Percentiles rank a stretch among this genome's conserved stretches.
These are phyloP conservation scores for Digitaria exilis DNA, from an alignment of 202 grass and related monocot species.

Conservation along the genomic window DNA sequence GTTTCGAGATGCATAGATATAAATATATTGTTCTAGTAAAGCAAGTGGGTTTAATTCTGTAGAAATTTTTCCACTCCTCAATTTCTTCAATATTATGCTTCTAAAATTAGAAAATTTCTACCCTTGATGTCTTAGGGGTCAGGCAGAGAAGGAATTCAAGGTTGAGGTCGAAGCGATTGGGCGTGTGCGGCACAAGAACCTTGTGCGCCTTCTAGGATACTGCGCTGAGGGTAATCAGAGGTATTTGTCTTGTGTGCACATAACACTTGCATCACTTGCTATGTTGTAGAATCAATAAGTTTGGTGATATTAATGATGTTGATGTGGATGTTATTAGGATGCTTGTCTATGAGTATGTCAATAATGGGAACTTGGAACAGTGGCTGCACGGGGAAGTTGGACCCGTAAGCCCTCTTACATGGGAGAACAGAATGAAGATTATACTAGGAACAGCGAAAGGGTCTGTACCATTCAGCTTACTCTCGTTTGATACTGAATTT, in stretches of 20 bases:
- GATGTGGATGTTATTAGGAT: constrained; percentile 52
- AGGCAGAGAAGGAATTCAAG: constrained; percentile 97
- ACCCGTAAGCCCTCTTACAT: constrained; percentile 67
- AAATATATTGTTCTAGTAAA: not conserved
- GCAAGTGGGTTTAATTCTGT: not conserved
- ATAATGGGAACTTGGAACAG: constrained; percentile 90
- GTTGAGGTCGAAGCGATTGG: constrained; percentile 98
- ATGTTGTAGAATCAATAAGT: not conserved
- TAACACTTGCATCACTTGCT: not conserved
- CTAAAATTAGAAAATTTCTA: constrained; percentile 8
- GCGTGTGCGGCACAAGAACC: constrained; percentile 88
- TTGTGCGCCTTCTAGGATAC: constrained; percentile 80
- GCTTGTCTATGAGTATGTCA: constrained; percentile 91
- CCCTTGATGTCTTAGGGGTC: constrained; percentile 61
- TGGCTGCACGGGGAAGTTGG: constrained; percentile 87
- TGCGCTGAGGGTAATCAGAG: constrained; percentile 85
- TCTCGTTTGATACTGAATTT: not conserved
- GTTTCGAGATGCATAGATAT: not conserved
- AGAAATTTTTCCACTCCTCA: not conserved
- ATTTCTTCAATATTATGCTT: not conserved
- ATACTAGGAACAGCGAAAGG: constrained; percentile 91
- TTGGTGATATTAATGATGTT: constrained; percentile 17
- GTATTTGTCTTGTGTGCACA: constrained; percentile 40
- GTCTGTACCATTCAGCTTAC: constrained; percentile 33
- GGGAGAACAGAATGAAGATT: constrained; percentile 85